phyloP scores from a whole-genome alignment of 2,329 filamentous ascomycete genomes.

The Xenoacremonium recifei region DNA sequence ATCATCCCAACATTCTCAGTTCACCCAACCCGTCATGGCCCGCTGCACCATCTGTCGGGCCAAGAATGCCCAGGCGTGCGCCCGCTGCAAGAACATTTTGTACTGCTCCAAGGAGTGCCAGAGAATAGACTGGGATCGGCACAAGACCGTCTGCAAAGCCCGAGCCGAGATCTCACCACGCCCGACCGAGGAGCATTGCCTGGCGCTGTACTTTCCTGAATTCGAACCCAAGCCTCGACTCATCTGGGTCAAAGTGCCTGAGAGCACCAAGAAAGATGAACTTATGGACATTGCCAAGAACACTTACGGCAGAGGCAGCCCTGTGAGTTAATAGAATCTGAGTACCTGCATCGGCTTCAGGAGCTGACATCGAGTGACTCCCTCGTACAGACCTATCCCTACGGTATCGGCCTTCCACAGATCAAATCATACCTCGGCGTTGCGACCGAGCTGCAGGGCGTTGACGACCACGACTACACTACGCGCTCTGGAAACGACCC shows the following conservation, averaged over 20 bases:
- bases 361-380: not conserved
- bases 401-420: not conserved
- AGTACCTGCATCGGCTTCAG: no score
- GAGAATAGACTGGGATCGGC: not conserved
- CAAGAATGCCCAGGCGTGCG: not conserved
- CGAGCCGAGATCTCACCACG: not conserved
- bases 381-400: not conserved
- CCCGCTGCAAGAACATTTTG: not conserved
- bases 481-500: not conserved
- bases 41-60: not conserved
- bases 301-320: no score
- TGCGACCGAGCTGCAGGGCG: not conserved
- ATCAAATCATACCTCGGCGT: not conserved
- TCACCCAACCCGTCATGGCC: not conserved
- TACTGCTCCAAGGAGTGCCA: conserved; percentile 1
- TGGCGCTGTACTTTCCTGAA: not conserved
- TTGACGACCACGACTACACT: not conserved
- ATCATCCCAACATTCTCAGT: not conserved
- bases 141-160: not conserved
- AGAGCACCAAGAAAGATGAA: not conserved
- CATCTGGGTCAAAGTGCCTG: not conserved
- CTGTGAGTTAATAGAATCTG: no score
- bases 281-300: no score
- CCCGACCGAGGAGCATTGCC: not conserved
- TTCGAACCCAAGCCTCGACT: not conserved